A percentile compares a stretch with the other conserved stretches of the same genome.
Evolutionary conservation across 83 land plant species (phyloP).

Genomic region (Thuja plicata): DNA sequence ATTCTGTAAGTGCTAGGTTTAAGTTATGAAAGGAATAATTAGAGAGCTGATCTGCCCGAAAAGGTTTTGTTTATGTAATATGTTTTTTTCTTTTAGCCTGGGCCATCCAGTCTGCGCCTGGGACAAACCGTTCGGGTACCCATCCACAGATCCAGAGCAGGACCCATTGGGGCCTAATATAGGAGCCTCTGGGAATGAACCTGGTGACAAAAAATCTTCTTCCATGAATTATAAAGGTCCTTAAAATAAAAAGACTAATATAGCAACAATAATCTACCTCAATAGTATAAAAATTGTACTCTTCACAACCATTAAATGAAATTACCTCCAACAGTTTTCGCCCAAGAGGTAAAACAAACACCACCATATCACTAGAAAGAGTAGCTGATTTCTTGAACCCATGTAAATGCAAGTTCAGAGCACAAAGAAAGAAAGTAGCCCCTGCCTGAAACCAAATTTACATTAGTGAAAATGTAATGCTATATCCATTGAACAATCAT

Average conservation of each 20-base stretch:
- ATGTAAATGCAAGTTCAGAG: not conserved
- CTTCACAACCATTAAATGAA: not conserved
- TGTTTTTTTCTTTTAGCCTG: no score
- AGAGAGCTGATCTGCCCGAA: no score
- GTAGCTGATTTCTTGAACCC: not conserved
- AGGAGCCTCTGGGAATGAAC: no score
- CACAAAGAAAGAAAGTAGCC: conserved; percentile 20
- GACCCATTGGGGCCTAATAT: no score
- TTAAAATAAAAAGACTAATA: not conserved
- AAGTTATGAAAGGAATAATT: no score
- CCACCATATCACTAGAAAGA: not conserved
- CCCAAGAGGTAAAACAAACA: conserved; percentile 27
- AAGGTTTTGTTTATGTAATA: no score
- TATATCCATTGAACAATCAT: not conserved
- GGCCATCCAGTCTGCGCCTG: no score
- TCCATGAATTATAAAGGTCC: not conserved
- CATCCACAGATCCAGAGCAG: no score
- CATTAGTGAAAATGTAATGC: not conserved
- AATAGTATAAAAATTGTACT: not conserved
- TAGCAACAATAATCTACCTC: not conserved
- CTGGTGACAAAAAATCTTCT: not conserved
- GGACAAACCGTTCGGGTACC: no score
- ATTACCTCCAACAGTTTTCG: conserved; percentile 40
- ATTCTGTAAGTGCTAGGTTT: no score
- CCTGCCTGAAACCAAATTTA: conserved; percentile 22